Conservation (phyloP, 108 stramenopile species). For the Cyclotella distinguenda region DNA sequence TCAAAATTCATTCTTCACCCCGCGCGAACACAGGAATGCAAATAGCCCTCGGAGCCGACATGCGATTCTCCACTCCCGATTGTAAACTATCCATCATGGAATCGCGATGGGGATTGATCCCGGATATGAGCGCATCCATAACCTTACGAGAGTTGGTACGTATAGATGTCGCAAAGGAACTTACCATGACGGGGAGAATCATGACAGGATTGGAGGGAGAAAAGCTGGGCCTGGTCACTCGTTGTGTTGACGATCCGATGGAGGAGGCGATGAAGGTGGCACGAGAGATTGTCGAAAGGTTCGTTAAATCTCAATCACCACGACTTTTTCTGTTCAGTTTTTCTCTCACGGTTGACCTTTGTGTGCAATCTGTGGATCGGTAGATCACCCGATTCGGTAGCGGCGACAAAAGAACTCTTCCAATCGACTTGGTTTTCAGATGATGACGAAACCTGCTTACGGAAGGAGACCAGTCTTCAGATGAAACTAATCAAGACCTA, state of each 20-base stretch:
- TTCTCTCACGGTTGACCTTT: too few relatives aligned
- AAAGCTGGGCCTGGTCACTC: constrained; percentile 71
- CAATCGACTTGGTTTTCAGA: constrained; percentile 74
- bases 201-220: constrained; percentile 70
- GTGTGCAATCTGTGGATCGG: too few relatives aligned
- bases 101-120: constrained; percentile 89
- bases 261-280: constrained; percentile 71
- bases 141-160: constrained; percentile 71
- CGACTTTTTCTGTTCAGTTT: background rate
- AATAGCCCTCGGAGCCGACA: constrained; percentile 88
- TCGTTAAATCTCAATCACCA: background rate
- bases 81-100: constrained; percentile 89
- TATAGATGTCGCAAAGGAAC: constrained; percentile 84
- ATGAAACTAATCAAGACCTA: constrained; percentile 65
- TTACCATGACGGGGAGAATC: constrained; percentile 86
- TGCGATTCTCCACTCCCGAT: constrained; percentile 77
- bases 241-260: constrained; percentile 77
- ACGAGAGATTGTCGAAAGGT: constrained; percentile 57
- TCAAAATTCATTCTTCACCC: background rate
- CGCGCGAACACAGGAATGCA: constrained; percentile 59
- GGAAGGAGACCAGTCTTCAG: constrained; percentile 74
- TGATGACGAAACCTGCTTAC: constrained; percentile 64
- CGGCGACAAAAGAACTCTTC: constrained; percentile 73
- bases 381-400: constrained; percentile 85
- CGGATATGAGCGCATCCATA: constrained; percentile 85